Base-by-base conservation (phyloP, 148 eudicot species). In the Agrostemma githago region DNA sequence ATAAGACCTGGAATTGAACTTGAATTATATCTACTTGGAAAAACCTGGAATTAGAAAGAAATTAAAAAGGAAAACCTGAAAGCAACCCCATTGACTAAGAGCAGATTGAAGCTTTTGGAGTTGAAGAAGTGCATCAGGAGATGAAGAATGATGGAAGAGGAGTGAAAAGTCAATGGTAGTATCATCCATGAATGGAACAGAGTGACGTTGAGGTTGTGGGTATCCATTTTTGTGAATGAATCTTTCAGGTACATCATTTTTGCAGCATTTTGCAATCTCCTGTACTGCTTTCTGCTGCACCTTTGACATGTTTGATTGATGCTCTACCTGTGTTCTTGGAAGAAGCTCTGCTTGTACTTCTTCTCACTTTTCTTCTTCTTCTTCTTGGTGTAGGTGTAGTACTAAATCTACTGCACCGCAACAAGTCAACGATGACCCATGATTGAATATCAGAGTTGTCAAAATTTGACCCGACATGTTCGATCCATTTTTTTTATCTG, bases 41-140 rank as follows among this genome's bases (percentile, higher is more conserved):
- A n/a, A n/a, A n/a, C n/a, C n/a, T n/a, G n/a, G 2, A 5, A 5
- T 10, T 10, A 10, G 15, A 51, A 51, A 9, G 56, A 4, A 10
- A 51, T 10, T 12, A 51, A 51, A 1, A 51, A 51, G 11, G 56
- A 10, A 16, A 71, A 82, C 85, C 85, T 79, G 82, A n/a, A 79
- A 82, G 60, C 85, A 82, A 39, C 85, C 85, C 82, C 82, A 82
- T 40, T 78, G 38, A 61, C 58, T 79, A 44, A 83, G 80, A 73
- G 77, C 74, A 42, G 53, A 72, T 9, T 51, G 72, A 76, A 83
- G 78, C 41, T 83, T 79, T 5, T 5, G 41, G 19, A 73, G 70
- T 59, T 83, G 78, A 56, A 6, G 8, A 8, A 65, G 42, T 11
- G 63, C 26, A 62, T 43, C 63, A n/a, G 76, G 21, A 19, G 73